These are phyloP conservation scores for Arthrocladium fulminans DNA, from an alignment of 2,329 filamentous ascomycete genomes.

Conservation along the genomic window DNA sequence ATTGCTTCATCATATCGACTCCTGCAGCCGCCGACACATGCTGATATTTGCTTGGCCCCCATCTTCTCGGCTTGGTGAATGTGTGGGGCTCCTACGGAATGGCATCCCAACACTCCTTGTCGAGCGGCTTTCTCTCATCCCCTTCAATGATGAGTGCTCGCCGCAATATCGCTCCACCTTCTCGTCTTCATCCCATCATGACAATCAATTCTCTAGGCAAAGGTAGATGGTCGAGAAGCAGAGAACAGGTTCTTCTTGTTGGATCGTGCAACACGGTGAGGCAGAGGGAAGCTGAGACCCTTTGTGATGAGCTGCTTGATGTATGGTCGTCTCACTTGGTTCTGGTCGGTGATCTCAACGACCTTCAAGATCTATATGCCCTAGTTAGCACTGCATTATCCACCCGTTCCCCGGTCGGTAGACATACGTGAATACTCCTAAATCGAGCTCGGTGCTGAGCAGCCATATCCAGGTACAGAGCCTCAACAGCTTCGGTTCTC, in stretches of 20 bases:
- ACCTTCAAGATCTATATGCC: slow-evolving; percentile 85
- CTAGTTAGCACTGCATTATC: slow-evolving; percentile 11
- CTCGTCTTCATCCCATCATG: neutral
- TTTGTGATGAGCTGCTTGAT: slow-evolving; percentile 97
- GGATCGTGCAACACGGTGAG: slow-evolving; percentile 84
- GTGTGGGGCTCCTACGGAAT: neutral
- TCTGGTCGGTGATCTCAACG: slow-evolving; percentile 89
- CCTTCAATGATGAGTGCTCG: neutral
- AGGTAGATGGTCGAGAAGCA: slow-evolving; percentile 88
- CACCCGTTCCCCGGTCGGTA: neutral
- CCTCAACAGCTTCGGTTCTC: slow-evolving; percentile 86
- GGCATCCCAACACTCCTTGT: neutral
- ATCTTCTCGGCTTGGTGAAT: too few species aligned
- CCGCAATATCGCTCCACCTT: neutral
- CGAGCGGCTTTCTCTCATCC: neutral
- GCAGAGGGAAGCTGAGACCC: slow-evolving; percentile 95
- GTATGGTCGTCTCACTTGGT: slow-evolving; percentile 95
- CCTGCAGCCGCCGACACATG: too few species aligned
- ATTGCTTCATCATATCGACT: neutral
- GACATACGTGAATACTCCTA: slow-evolving; percentile 92
- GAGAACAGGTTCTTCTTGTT: slow-evolving; percentile 71
- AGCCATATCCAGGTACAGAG: slow-evolving; percentile 99
- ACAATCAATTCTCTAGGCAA: slow-evolving; percentile 57
- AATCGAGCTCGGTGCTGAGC: slow-evolving; percentile 97
- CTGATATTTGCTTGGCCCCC: too few species aligned